Conservation (phyloP, 306 rosid species). For the Glycine soja region DNA sequence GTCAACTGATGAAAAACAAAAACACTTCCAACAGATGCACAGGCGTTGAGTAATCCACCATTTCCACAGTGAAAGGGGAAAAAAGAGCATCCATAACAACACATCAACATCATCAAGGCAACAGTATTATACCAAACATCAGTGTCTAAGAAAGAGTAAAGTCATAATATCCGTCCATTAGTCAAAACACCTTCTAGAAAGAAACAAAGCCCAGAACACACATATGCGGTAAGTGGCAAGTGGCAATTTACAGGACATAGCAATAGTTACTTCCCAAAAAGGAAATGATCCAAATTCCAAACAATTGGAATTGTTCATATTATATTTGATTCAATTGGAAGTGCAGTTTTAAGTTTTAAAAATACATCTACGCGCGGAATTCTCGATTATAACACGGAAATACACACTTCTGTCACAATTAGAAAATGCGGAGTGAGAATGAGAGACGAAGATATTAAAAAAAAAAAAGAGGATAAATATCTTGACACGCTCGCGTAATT, state of each 20-base stretch:
- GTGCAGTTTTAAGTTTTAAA: not conserved
- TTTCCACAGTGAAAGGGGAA: not conserved
- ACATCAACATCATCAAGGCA: slow-evolving; percentile 3
- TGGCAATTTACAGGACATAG: not conserved
- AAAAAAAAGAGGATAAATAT: not conserved
- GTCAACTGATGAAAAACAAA: not conserved
- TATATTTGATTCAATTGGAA: not conserved
- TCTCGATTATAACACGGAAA: slow-evolving; percentile 1
- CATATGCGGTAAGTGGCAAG: not conserved
- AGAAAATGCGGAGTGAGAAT: not conserved
- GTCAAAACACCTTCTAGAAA: not conserved
- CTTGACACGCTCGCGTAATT: not conserved
- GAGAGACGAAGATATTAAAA: not conserved
- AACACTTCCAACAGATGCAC: slow-evolving; percentile 23
- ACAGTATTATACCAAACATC: slow-evolving; percentile 6
- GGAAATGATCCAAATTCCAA: not conserved
- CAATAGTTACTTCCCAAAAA: not conserved
- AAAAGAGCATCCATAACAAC: slow-evolving; percentile 1
- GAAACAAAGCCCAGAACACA: not conserved
- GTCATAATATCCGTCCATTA: not conserved
- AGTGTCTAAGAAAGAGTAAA: not conserved
- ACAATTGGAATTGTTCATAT: not conserved
- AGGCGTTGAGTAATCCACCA: not conserved
- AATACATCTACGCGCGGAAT: not conserved
- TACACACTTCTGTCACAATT: not conserved